Percentiles rank a stretch among this genome's conserved stretches.
Evolutionary conservation across 2,329 filamentous ascomycete genomes (phyloP).

Genomic region (Diplodia corticola): DNA sequence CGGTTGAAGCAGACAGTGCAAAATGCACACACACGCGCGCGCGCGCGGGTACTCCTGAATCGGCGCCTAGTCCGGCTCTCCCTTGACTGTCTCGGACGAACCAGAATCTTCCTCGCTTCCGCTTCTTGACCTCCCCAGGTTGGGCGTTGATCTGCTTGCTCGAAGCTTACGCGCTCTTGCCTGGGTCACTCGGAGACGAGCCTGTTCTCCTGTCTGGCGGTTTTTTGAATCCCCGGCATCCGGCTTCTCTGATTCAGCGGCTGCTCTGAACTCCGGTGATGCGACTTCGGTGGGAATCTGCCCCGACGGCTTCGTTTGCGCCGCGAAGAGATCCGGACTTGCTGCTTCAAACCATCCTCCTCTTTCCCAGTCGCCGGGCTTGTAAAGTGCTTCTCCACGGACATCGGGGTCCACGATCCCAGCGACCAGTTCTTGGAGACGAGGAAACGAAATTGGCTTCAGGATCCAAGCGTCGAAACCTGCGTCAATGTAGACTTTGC

Average conservation of each 20-base stretch:
- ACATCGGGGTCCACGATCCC: conserved; percentile 65
- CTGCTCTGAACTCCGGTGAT: conserved; percentile 27
- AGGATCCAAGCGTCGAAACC: conserved; percentile 92
- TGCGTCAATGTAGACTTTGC: conserved; percentile 67
- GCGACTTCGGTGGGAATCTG: conserved; percentile 24
- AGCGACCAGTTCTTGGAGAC: conserved; percentile 66
- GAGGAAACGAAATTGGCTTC: conserved; percentile 81
- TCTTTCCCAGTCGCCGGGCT: conserved; percentile 73
- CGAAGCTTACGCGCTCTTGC: conserved; percentile 6
- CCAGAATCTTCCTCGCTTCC: background rate
- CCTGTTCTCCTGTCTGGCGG: conserved; percentile 30
- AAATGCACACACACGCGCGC: no score
- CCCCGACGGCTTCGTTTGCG: conserved; percentile 38
- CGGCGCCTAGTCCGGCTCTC: background rate
- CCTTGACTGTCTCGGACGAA: background rate
- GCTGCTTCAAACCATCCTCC: conserved; percentile 76
- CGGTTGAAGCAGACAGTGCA: background rate
- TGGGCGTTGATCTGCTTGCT: conserved; percentile 1
- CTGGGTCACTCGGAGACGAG: conserved; percentile 28
- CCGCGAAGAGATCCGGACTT: conserved; percentile 40
- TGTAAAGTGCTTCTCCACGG: conserved; percentile 66
- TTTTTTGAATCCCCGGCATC: conserved; percentile 27
- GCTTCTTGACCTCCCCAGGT: background rate
- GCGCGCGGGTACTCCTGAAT: no score
- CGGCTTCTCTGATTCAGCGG: conserved; percentile 29